Percentiles rank a stretch among this genome's conserved stretches.
Conservation (phyloP, 192 early-diverging fungal species). For the Coemansia reversa region DNA sequence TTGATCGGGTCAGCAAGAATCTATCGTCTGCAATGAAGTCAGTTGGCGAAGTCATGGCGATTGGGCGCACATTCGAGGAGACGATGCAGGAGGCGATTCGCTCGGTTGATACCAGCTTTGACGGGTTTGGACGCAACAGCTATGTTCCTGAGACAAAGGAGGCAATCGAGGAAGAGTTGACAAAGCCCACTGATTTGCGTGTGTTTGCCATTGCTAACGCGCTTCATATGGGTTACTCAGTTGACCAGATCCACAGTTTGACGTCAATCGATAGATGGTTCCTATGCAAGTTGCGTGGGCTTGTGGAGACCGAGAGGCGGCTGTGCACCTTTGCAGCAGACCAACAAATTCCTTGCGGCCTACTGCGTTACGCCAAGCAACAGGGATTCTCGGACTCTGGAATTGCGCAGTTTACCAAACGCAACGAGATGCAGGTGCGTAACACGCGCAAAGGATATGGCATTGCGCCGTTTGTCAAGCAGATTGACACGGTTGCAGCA, state of each 20-base stretch:
- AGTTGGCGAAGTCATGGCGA: conserved; percentile 98
- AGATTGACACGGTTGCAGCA: conserved; percentile 97
- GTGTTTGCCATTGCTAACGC: conserved; percentile 97
- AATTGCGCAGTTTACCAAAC: conserved; percentile 59
- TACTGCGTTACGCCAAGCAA: conserved; percentile 82
- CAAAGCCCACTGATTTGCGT: conserved; percentile 89
- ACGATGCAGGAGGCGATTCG: conserved; percentile 96
- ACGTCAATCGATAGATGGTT: conserved; percentile 98
- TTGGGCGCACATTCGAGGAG: conserved; percentile 97
- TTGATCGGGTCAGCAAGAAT: conserved; percentile 86
- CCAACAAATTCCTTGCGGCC: conserved; percentile 58
- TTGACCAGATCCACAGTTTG: conserved; percentile 87
- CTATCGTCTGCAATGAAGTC: conserved; percentile 94
- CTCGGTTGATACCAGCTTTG: conserved; percentile 83
- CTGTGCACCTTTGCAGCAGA: conserved; percentile 52
- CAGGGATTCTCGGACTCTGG: conserved; percentile 91
- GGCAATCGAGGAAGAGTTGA: conserved; percentile 85
- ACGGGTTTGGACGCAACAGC: conserved; percentile 76
- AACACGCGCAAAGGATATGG: conserved; percentile 74
- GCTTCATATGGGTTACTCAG: conserved; percentile 87
- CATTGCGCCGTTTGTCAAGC: conserved; percentile 94
- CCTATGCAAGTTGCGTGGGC: conserved; percentile 88
- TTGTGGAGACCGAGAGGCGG: conserved; percentile 77
- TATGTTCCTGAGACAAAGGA: conserved; percentile 58
- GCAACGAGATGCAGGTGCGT: conserved; percentile 87